These are phyloP conservation scores for Acer yangbiense DNA, from an alignment of 345 rosid species.

Conservation along the genomic window DNA sequence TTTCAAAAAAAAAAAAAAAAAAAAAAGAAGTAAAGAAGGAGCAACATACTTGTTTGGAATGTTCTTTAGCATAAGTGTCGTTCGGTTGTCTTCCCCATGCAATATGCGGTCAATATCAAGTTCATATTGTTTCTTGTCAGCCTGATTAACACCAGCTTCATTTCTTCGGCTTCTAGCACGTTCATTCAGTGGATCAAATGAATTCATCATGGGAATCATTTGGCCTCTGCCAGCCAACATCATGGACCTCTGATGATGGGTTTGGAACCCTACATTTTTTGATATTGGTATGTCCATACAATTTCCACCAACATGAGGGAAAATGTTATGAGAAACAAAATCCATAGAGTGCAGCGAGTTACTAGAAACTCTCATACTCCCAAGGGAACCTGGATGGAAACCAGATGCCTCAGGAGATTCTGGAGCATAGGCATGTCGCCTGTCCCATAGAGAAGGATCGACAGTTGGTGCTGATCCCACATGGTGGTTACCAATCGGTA, in stretches of 20 bases:
- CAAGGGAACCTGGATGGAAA: slow-evolving; percentile 57
- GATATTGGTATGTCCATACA: slow-evolving; percentile 36
- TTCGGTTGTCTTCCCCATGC: slow-evolving; percentile 60
- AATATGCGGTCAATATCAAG: slow-evolving; percentile 60
- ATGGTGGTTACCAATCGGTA: slow-evolving; percentile 40
- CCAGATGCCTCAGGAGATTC: slow-evolving; percentile 52
- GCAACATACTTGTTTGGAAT: slow-evolving; percentile 73
- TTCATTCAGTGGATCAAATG: slow-evolving; percentile 51
- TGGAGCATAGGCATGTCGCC: slow-evolving; percentile 44
- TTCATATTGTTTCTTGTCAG: slow-evolving; percentile 65
- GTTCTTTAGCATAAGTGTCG: slow-evolving; percentile 79
- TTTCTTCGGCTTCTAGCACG: slow-evolving; percentile 58
- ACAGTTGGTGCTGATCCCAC: slow-evolving; percentile 64
- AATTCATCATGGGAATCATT: slow-evolving; percentile 33
- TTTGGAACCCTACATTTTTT: slow-evolving; percentile 43
- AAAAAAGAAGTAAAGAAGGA: slow-evolving; percentile 3
- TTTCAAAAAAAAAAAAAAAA: too few species aligned
- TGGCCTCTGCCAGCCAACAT: slow-evolving; percentile 46
- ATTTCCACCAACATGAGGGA: slow-evolving; percentile 42
- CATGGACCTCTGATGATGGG: slow-evolving; percentile 46
- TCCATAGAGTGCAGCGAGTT: slow-evolving; percentile 43
- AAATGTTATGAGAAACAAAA: slow-evolving; percentile 36
- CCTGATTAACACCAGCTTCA: slow-evolving; percentile 46
- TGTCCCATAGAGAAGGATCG: slow-evolving; percentile 55
- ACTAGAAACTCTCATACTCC: slow-evolving; percentile 48